Evolutionary conservation across 352 stramenopile species (phyloP).

Genomic region (Globisporangium solare): DNA sequence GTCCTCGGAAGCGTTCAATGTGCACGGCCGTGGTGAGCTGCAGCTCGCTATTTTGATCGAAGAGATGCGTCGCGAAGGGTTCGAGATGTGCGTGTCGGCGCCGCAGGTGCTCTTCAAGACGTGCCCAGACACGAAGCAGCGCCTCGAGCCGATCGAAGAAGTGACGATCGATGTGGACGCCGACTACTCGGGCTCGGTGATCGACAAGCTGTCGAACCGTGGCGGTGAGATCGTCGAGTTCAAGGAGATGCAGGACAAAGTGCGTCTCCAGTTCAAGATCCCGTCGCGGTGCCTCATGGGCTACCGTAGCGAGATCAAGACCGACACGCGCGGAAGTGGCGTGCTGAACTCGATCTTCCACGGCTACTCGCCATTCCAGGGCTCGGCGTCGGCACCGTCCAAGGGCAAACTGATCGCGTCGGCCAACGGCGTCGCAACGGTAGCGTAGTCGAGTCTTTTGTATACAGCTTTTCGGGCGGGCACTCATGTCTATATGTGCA

Average conservation of each 20-base stretch:
- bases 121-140: slow-evolving; percentile 82
- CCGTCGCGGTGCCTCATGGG: slow-evolving; percentile 95
- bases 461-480: neutral
- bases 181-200: slow-evolving; percentile 95
- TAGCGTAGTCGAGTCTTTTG: slow-evolving; percentile 8
- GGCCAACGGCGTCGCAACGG: slow-evolving; percentile 59
- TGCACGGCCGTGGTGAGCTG: slow-evolving; percentile 95
- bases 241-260: slow-evolving; percentile 90
- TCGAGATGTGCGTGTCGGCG: slow-evolving; percentile 97
- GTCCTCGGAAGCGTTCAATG: slow-evolving; percentile 91
- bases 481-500: neutral
- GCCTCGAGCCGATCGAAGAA: slow-evolving; percentile 88
- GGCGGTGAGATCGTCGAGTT: slow-evolving; percentile 92
- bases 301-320: slow-evolving; percentile 95
- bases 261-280: slow-evolving; percentile 95
- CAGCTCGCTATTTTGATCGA: slow-evolving; percentile 99
- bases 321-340: slow-evolving; percentile 92
- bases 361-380: slow-evolving; percentile 89
- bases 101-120: slow-evolving; percentile 94
- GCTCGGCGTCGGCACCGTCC: slow-evolving; percentile 59
- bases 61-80: slow-evolving; percentile 98
- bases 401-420: slow-evolving; percentile 86
- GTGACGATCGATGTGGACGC: slow-evolving; percentile 96
- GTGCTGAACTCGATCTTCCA: slow-evolving; percentile 97
- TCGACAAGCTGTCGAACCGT: slow-evolving; percentile 94